Conservation (phyloP, 352 stramenopile genomes). For the Phytopythium litorale region DNA sequence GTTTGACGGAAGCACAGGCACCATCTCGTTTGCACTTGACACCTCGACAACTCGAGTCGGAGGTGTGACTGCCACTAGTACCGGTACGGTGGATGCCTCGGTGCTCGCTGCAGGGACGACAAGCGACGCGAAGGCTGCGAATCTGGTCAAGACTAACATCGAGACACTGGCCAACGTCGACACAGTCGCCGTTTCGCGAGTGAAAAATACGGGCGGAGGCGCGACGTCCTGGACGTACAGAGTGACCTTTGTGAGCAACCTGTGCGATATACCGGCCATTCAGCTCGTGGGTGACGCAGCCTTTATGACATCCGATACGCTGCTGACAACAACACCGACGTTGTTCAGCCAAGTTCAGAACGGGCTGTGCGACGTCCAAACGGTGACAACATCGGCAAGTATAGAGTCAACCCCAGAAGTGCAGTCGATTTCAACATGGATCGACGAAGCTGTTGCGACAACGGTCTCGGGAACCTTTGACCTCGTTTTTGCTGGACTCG, state of each 20-base stretch:
- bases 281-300: conserved; percentile 39
- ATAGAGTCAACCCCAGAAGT: conserved; percentile 88
- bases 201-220: conserved; percentile 17
- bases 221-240: conserved; percentile 56
- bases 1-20: conserved; percentile 53
- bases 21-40: conserved; percentile 77
- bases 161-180: conserved; percentile 79
- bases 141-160: conserved; percentile 79
- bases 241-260: conserved; percentile 85
- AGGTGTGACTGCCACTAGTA: conserved; percentile 40
- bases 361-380: conserved; percentile 94
- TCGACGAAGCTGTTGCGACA: conserved; percentile 31
- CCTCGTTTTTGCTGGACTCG: conserved; percentile 51
- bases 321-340: conserved; percentile 25
- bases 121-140: conserved; percentile 48
- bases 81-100: conserved; percentile 38
- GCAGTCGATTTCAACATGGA: conserved; percentile 81
- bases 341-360: conserved; percentile 68
- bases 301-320: conserved; percentile 39
- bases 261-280: conserved; percentile 80
- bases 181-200: conserved; percentile 73
- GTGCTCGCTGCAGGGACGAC: conserved; percentile 26
- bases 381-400: conserved; percentile 87
- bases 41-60: conserved; percentile 50
- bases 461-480: conserved; percentile 63